These are phyloP conservation scores for Ustilago hordei DNA, from an alignment of 1,284 basidiomycete genomes.

Conservation along the genomic window DNA sequence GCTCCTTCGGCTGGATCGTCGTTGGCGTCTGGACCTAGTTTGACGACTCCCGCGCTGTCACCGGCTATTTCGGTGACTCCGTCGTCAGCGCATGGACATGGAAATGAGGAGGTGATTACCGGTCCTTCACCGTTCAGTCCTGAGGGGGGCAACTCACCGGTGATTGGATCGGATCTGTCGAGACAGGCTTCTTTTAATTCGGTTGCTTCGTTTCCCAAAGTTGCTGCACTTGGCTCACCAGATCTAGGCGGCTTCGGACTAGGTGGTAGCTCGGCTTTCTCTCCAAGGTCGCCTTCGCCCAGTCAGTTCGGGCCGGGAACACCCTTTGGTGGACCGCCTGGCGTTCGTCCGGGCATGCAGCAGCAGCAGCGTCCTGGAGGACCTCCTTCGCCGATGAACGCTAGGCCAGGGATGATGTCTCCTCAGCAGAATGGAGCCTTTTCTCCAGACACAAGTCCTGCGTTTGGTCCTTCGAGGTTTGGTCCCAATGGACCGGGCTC, in stretches of 20 bases:
- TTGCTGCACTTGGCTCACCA: constrained; percentile 34
- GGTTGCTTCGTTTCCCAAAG: constrained; percentile 56
- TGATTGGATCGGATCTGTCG: constrained; percentile 40
- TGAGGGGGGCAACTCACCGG: constrained; percentile 21
- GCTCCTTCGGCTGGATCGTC: constrained; percentile 1
- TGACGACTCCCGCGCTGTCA: constrained; percentile 44
- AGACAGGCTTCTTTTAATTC: constrained; percentile 59
- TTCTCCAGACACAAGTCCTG: constrained; percentile 51
- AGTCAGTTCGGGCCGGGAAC: constrained; percentile 35
- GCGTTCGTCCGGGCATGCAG: neutral
- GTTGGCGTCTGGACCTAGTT: constrained; percentile 16
- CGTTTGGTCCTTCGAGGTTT: constrained; percentile 32
- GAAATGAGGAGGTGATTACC: constrained; percentile 8
- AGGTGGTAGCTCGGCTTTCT: constrained; percentile 21
- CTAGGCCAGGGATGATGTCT: constrained; percentile 45
- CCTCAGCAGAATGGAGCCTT: constrained; percentile 28
- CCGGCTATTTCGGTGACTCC: constrained; percentile 62
- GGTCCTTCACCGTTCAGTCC: constrained; percentile 9
- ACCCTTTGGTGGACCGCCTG: constrained; percentile 17
- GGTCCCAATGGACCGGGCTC: constrained; percentile 33
- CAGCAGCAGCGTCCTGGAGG: constrained; percentile 22
- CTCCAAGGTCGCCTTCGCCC: constrained; percentile 45
- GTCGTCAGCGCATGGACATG: constrained; percentile 37
- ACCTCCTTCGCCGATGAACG: constrained; percentile 18
- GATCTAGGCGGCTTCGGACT: constrained; percentile 32